Percentiles rank a stretch among this genome's conserved stretches.
Conservation (phyloP, 345 rosid species). For the Streptanthus diversifolius region DNA sequence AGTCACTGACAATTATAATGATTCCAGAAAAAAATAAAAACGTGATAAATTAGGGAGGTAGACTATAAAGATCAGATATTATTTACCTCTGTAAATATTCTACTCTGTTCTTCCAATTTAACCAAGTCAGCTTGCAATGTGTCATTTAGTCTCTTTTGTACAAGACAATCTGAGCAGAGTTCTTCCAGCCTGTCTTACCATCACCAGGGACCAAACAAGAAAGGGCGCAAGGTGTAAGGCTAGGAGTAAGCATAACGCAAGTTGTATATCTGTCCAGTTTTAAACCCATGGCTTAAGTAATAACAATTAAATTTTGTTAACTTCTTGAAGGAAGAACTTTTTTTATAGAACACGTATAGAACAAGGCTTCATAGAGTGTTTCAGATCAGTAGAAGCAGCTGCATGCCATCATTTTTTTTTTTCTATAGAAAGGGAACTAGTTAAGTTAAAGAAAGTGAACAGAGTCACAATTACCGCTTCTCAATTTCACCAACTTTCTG, state of each 20-base stretch:
- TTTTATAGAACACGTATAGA: not conserved
- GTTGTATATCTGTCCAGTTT: not conserved
- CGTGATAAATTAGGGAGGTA: not conserved
- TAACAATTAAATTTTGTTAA: not conserved
- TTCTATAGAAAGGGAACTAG: not conserved
- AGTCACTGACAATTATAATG: not conserved
- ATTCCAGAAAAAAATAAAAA: not conserved
- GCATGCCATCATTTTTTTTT: not conserved
- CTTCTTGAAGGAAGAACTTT: not conserved
- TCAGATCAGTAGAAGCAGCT: not conserved
- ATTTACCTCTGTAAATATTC: constrained; percentile 54
- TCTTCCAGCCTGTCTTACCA: constrained; percentile 61
- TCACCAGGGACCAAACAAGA: constrained; percentile 17
- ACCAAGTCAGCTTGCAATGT: constrained; percentile 51
- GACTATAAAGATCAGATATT: not conserved
- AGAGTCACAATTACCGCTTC: constrained; percentile 46
- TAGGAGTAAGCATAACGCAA: not conserved
- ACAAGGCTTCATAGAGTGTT: not conserved
- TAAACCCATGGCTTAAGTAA: not conserved
- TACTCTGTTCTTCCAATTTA: constrained; percentile 59
- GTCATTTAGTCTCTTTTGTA: constrained; percentile 56
- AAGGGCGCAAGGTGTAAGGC: not conserved
- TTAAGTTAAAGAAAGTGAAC: not conserved
- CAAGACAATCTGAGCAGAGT: constrained; percentile 54
- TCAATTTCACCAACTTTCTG: constrained; percentile 55